phyloP scores from a whole-genome alignment of 345 rosid species.

The Cochlearia excelsa region DNA sequence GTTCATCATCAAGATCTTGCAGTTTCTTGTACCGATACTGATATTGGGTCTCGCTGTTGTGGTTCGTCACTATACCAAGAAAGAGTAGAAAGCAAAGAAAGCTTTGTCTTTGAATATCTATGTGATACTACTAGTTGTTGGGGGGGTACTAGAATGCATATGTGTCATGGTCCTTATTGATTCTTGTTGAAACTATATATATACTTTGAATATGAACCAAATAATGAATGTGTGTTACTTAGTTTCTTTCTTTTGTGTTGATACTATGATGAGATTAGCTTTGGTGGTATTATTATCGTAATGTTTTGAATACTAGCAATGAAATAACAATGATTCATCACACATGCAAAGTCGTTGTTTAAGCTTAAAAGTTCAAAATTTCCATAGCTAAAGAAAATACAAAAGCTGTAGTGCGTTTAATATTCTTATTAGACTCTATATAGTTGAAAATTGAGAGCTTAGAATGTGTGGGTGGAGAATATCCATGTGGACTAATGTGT shows the following conservation, averaged over 20 bases:
- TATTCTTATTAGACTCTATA: too few relatives aligned
- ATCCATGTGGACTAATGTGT: not conserved
- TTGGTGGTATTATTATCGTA: too few relatives aligned
- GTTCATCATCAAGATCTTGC: conserved; percentile 73
- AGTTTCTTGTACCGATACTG: conserved; percentile 79
- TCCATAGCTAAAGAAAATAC: too few relatives aligned
- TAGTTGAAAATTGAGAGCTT: conserved; percentile 7
- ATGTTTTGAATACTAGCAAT: too few relatives aligned
- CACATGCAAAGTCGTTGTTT: too few relatives aligned
- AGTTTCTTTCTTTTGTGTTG: conserved; percentile 6
- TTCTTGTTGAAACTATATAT: conserved; percentile 15
- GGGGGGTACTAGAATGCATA: conserved; percentile 1
- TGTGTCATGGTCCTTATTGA: not conserved
- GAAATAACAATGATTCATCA: too few relatives aligned
- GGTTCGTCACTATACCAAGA: conserved; percentile 76
- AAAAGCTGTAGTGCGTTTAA: too few relatives aligned
- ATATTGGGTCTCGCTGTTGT: conserved; percentile 77
- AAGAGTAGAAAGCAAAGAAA: conserved; percentile 48
- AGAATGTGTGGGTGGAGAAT: conserved; percentile 21
- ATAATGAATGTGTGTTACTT: conserved; percentile 18
- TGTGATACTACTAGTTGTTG: not conserved
- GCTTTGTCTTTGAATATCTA: conserved; percentile 1
- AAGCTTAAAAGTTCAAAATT: too few relatives aligned
- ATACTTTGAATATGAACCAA: not conserved
- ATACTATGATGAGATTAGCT: not conserved